Evolutionary conservation across 192 early-diverging fungal genomes (phyloP).

Genomic region (Coemansia sp.): DNA sequence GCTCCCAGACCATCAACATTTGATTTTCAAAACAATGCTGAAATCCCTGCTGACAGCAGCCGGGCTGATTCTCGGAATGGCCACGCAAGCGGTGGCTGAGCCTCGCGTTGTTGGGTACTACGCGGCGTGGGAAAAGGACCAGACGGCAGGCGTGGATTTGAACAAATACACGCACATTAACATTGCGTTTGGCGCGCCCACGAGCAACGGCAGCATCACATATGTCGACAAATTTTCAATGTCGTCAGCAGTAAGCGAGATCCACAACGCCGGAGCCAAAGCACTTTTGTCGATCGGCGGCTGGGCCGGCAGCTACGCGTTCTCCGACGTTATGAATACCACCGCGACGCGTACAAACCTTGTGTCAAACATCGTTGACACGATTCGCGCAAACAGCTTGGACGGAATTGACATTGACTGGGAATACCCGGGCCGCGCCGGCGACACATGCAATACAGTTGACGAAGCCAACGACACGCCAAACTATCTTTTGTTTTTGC

Average conservation of each 20-base stretch:
- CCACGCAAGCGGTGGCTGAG: neutral
- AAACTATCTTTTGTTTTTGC: constrained; percentile 63
- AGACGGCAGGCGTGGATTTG: constrained; percentile 30
- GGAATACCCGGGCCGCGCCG: constrained; percentile 67
- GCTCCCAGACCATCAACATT: too few relatives aligned
- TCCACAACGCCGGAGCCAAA: constrained; percentile 59
- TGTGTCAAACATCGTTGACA: constrained; percentile 45
- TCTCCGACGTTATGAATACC: constrained; percentile 52
- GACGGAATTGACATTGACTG: constrained; percentile 73
- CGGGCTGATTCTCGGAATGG: constrained; percentile 2
- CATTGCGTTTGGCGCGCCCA: constrained; percentile 61
- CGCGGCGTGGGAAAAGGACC: constrained; percentile 34
- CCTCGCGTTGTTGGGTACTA: constrained; percentile 44
- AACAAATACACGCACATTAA: constrained; percentile 68
- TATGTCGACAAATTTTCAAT: constrained; percentile 40
- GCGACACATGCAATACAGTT: constrained; percentile 43
- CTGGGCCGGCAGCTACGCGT: constrained; percentile 60
- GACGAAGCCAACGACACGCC: constrained; percentile 61
- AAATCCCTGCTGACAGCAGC: constrained; percentile 2
- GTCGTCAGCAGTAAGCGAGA: constrained; percentile 45
- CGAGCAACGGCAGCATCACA: constrained; percentile 31
- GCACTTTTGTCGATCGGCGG: constrained; percentile 68
- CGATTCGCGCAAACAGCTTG: constrained; percentile 52
- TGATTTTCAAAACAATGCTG: neutral
- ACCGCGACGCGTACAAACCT: constrained; percentile 30